A percentile compares a stretch with the other conserved stretches of the same genome.
phyloP scores from a whole-genome alignment of 169 alveolate species.

The Plasmodium knowlesi region DNA sequence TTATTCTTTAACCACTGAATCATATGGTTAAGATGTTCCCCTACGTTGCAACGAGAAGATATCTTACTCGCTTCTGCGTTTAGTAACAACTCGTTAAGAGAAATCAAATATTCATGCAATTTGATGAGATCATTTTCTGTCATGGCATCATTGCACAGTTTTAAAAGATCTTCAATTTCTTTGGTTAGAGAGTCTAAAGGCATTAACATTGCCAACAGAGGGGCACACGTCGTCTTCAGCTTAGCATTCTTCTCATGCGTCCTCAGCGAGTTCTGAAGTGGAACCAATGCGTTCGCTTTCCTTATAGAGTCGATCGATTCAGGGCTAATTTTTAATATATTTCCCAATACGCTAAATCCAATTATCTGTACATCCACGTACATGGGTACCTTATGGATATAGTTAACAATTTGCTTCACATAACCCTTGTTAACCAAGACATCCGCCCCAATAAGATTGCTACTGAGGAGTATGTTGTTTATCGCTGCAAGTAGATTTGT shows the following conservation, averaged over 20 bases:
- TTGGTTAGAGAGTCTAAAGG: conserved; percentile 91
- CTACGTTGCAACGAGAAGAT: conserved; percentile 80
- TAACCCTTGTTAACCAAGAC: conserved; percentile 84
- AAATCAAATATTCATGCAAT: conserved; percentile 77
- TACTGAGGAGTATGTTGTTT: conserved; percentile 80
- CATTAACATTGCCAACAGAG: conserved; percentile 89
- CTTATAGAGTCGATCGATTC: conserved; percentile 79
- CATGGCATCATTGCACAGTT: conserved; percentile 83
- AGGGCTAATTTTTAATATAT: conserved; percentile 77
- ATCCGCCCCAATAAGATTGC: conserved; percentile 81
- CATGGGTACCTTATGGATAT: conserved; percentile 89
- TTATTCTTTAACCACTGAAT: conserved; percentile 71
- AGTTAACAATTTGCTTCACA: conserved; percentile 83
- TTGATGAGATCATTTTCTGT: conserved; percentile 75
- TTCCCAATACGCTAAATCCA: conserved; percentile 87
- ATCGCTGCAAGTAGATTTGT: conserved; percentile 87
- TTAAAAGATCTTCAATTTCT: conserved; percentile 87
- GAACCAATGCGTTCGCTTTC: conserved; percentile 74
- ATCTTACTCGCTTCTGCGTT: conserved; percentile 82
- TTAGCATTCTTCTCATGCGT: conserved; percentile 89
- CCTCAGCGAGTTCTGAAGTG: conserved; percentile 86
- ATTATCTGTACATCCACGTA: conserved; percentile 88
- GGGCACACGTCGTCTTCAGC: conserved; percentile 88
- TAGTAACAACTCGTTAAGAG: conserved; percentile 82
- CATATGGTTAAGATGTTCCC: conserved; percentile 54